These are phyloP conservation scores for Uronychia setigera DNA, from an alignment of 73 alveolate species.

Conservation along the genomic window DNA sequence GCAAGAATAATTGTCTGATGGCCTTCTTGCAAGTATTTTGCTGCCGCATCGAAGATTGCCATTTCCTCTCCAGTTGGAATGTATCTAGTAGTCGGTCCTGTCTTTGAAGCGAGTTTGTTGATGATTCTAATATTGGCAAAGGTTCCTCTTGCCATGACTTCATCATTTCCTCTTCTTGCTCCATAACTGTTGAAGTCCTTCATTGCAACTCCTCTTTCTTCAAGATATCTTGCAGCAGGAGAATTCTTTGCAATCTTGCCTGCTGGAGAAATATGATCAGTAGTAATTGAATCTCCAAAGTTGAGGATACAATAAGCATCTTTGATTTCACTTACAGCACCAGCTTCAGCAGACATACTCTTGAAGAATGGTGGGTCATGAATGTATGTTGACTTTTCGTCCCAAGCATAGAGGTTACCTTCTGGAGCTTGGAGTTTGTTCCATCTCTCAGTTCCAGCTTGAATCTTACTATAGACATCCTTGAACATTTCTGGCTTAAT, in stretches of 20 bases:
- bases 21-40: constrained; percentile 70
- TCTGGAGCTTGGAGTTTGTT: constrained; percentile 75
- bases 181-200: constrained; percentile 93
- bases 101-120: constrained; percentile 80
- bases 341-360: constrained; percentile 64
- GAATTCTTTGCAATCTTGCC: constrained; percentile 87
- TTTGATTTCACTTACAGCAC: constrained; percentile 45
- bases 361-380: constrained; percentile 94
- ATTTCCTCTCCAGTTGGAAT: constrained; percentile 83
- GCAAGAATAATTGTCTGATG: constrained; percentile 78
- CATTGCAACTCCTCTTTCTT: constrained; percentile 69
- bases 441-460: constrained; percentile 93
- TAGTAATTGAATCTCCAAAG: constrained; percentile 92
- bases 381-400: constrained; percentile 84
- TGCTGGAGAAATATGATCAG: constrained; percentile 97
- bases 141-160: constrained; percentile 96
- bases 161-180: constrained; percentile 94
- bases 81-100: constrained; percentile 83
- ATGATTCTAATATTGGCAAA: constrained; percentile 90
- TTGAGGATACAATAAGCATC: constrained; percentile 78
- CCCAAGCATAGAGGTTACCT: constrained; percentile 85
- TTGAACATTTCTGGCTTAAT: constrained; percentile 88
- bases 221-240: constrained; percentile 90
- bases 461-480: constrained; percentile 76
- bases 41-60: constrained; percentile 91